phyloP scores from a whole-genome alignment of 2,329 filamentous ascomycete species.

The Aspergillus sp. region DNA sequence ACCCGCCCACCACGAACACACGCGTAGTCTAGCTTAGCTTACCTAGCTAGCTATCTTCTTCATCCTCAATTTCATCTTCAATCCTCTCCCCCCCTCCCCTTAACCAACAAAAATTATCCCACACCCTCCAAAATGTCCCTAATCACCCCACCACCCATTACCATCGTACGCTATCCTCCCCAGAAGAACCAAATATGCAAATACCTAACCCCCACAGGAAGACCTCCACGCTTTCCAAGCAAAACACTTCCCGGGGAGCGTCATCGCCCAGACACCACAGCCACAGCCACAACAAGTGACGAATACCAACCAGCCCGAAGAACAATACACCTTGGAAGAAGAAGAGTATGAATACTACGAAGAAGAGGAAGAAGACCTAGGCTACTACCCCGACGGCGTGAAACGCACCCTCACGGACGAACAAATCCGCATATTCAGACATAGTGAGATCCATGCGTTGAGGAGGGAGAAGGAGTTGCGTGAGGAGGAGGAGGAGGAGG shows the following conservation, averaged over 20 bases:
- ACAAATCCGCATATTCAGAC: slow-evolving; percentile 85
- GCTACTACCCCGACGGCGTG: slow-evolving; percentile 81
- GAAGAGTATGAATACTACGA: neutral
- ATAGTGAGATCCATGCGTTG: slow-evolving; percentile 78
- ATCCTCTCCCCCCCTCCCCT: neutral
- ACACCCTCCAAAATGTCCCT: neutral
- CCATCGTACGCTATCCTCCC: neutral
- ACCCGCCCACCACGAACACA: too few relatives aligned
- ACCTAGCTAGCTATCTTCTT: too few relatives aligned
- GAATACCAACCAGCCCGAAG: neutral
- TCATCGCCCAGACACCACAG: slow-evolving; percentile 2
- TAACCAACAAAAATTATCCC: neutral
- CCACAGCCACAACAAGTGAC: neutral
- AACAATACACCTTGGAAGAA: neutral
- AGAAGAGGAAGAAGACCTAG: slow-evolving; percentile 61
- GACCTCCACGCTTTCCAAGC: slow-evolving; percentile 62
- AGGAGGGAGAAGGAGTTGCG: slow-evolving; percentile 53
- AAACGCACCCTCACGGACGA: slow-evolving; percentile 90
- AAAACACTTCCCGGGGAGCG: slow-evolving; percentile 55
- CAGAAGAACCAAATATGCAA: neutral
- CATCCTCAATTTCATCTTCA: neutral
- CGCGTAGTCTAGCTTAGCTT: too few relatives aligned
- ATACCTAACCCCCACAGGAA: slow-evolving; percentile 46
- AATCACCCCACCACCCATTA: neutral
- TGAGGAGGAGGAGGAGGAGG: slow-evolving; percentile 30